Base-by-base conservation (phyloP, 345 rosid genomes). In the Psidium guajava region DNA sequence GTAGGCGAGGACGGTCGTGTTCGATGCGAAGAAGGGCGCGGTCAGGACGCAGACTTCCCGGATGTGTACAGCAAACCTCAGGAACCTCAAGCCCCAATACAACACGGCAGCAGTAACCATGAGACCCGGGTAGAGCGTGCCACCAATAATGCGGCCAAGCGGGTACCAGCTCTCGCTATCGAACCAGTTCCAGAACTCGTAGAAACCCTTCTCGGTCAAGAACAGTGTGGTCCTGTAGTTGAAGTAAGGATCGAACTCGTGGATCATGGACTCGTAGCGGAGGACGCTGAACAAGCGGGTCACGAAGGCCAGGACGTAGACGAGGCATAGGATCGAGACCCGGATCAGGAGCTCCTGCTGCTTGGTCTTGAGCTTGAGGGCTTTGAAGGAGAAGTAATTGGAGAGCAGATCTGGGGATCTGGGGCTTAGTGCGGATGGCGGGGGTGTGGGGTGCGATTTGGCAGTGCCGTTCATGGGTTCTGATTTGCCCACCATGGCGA, bases 101-200 rank as follows among this genome's bases (percentile, higher is more conserved):
- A 96, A 90, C 75, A 92, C 7, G 0, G 98, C 99, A 8, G 96
- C 99, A 55, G 98, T 97, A 88, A 95, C 95, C 99, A 96, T 96
- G 3, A 96, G 94, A 6, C 98, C 98, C 0, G 98, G 98, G 83
- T 97, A 97, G 27, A 97, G 96, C 24, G 99, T 96, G 18, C 99
- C 99, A 1, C 99, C 99, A 49, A 97, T 91, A 87, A 97, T 97
- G 12, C 99, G 93, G 5, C 99, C 99, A 3, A 97, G 92, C n/a
- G 99, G 99, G 87, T 97, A 97, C 99, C 99, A 97, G 81, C 95
- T 92, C 92, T 97, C 99, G 10, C 93, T 94, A 54, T 97, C 99
- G 86, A 97, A 97, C 99, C 99, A 97, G 91, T 97, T 97, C 99
- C 99, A 97, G 86, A 97, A 97, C 84, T 97, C 99, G 87, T 94